phyloP scores from a whole-genome alignment of 2,329 filamentous ascomycete genomes.

The Botryotinia calthae region DNA sequence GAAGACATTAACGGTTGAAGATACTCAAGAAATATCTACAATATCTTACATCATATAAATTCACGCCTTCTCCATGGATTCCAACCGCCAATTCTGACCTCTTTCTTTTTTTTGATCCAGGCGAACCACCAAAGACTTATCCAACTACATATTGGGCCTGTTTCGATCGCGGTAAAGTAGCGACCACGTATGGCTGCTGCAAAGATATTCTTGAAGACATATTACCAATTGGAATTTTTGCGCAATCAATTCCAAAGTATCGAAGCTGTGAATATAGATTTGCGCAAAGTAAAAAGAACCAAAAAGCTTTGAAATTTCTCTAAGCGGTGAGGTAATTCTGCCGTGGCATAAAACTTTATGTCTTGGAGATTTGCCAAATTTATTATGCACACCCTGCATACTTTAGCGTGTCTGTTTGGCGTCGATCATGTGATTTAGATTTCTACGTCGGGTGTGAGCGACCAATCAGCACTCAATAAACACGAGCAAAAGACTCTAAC shows the following conservation, averaged over 20 bases:
- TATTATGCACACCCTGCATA: background rate
- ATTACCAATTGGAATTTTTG: constrained; percentile 4
- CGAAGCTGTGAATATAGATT: constrained; percentile 1
- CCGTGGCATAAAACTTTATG: background rate
- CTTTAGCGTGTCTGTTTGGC: background rate
- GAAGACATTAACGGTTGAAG: constrained; percentile 13
- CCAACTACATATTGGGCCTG: constrained; percentile 57
- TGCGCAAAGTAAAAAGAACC: constrained; percentile 7
- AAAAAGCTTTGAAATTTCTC: constrained; percentile 20
- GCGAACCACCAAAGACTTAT: constrained; percentile 59
- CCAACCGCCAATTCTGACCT: constrained; percentile 62
- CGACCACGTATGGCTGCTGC: constrained; percentile 62
- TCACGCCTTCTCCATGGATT: constrained; percentile 63
- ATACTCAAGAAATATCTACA: background rate
- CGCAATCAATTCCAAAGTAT: constrained; percentile 7
- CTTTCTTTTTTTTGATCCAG: constrained; percentile 59
- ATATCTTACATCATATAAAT: constrained; percentile 60
- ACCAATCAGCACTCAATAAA: background rate
- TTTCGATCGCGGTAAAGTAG: constrained; percentile 57
- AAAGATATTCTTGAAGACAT: constrained; percentile 53
- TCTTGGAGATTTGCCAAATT: background rate
- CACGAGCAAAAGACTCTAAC: background rate
- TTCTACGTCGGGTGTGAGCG: too few species aligned
- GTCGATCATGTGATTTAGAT: background rate
- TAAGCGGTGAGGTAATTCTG: constrained; percentile 23